Conservation (phyloP, 495 filamentous ascomycete genomes). For the Schizothecium vesticola region DNA sequence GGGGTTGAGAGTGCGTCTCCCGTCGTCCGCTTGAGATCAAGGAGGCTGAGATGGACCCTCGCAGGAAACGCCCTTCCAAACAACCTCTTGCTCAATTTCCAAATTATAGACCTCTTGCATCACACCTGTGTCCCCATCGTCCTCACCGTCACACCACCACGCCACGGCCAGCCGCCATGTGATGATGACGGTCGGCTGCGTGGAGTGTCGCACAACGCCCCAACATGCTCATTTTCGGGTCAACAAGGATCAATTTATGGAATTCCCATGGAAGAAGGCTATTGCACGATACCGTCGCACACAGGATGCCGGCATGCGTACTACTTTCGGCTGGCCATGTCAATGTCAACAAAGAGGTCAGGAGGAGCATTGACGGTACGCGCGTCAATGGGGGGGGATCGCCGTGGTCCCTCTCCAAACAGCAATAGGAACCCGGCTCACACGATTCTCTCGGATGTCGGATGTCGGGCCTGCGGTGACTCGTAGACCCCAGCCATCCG, state of each 20-base stretch:
- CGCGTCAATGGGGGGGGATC: neutral
- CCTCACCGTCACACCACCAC: neutral
- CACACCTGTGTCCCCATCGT: neutral
- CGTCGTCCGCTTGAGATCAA: neutral
- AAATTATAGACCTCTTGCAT: neutral
- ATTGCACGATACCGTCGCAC: neutral
- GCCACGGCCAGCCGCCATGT: neutral
- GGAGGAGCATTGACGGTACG: neutral
- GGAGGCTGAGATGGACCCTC: neutral
- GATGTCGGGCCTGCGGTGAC: neutral
- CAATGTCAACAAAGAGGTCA: neutral
- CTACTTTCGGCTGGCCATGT: neutral
- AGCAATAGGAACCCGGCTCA: neutral
- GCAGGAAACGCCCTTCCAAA: neutral
- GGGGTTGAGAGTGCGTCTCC: no score
- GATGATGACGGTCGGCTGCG: neutral
- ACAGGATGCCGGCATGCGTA: neutral
- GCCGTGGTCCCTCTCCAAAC: neutral
- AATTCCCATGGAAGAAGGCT: neutral
- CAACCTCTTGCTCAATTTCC: neutral
- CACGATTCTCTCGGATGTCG: neutral
- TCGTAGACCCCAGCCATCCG: neutral
- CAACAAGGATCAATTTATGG: neutral
- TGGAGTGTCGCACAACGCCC: neutral
- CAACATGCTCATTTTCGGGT: neutral